Base-by-base conservation (phyloP, 2,329 filamentous ascomycete species). In the Xylariaceae sp. region DNA sequence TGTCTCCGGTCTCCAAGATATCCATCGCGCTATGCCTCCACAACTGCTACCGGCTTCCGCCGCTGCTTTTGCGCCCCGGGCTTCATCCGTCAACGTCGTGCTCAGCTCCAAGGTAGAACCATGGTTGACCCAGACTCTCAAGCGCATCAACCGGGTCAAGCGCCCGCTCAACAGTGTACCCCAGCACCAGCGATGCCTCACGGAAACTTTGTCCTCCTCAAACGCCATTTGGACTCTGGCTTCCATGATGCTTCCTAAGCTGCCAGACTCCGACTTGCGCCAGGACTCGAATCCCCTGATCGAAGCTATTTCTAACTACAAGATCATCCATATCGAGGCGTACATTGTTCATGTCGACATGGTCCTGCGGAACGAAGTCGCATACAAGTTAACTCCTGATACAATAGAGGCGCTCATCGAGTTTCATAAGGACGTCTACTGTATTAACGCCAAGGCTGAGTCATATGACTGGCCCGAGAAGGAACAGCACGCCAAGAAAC, bases 271-370 rank as follows among this genome's bases (percentile, higher is more conserved):
- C 33, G 90, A 97, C 65, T 81, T 96, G 70, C 85, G 85, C 73
- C 87, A 87, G 73, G 91, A 97, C 70, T 77, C 84, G 45, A 90
- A 95, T 70, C 89, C 89, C 39, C 79, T 96, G 61, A 81, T 93
- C 63, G 92, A 97, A 75, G 90, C 89, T 60, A 78, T 97, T 59
- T 91, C 89, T 82, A 95, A 95, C 82, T 94, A 93, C 75, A 89
- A 95, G 78, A 84, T 97, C 70, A 80, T 97, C 69, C 91, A 97
- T 72, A 79, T 97, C 65, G 92, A 97, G 77, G 94, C 94, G 46
- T 99, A 99, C 73, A 93, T 97, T 65, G 94, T 99, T 57, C 93
- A 97, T 74, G 92, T 99, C 74, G 94, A 99, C 78, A 96, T 97
- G 92, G 93, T 99, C 55, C 85, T 95, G 67, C 89, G 92, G 75